Base-by-base conservation (phyloP, 2,329 filamentous ascomycete species). In the Paradendryphiella salina region DNA sequence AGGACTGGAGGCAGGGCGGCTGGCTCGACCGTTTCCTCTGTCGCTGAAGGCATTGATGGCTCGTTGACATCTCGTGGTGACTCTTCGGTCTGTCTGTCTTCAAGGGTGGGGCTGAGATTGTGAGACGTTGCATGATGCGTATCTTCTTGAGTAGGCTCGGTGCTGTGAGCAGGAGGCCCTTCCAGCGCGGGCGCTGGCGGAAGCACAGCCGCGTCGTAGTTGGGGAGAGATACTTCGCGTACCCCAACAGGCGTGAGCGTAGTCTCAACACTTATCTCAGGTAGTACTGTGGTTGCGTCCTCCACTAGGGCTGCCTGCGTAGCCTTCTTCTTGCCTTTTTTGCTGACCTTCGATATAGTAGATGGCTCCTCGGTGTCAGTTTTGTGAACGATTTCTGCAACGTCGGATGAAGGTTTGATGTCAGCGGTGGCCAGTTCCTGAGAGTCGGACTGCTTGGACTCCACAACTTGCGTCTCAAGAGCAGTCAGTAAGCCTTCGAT, bases 111-210 rank as follows among this genome's bases (percentile, higher is more conserved):
- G 23, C 6, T 26, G 23, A 26, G 23, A 6, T 8, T 26, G 6
- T 2, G 23, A 7, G 23, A 10, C 6, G 23, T 26, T 26, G 23
- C 8, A 9, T 26, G 8, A 9, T 26, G 23, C 8, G 23, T 9
- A 9, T 74, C 71, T 41, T 77, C 77, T 63, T 77, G 76, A 23
- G 71, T 68, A 51, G 63, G 64, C 56, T 73, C 72, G 20, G 39
- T 57, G 13, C 53, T 46, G 17, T 53, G 46, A 3, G 29, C 8
- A 13, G 7, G 32, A 20, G 21, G 17, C 14, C 38, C 45, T 4
- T 52, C 43, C n/a, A 15, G n/a, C 10, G 23, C n/a, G 11, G 41
- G 13, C 1, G 23, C 38, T 5, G 40, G 23, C 14, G n/a, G 23
- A 14, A 42, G 36, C 2, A 23, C 11, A 29, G 26, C 18, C 11